Evolutionary conservation across 306 rosid species (phyloP).

Genomic region (Castanopsis chinensis): DNA sequence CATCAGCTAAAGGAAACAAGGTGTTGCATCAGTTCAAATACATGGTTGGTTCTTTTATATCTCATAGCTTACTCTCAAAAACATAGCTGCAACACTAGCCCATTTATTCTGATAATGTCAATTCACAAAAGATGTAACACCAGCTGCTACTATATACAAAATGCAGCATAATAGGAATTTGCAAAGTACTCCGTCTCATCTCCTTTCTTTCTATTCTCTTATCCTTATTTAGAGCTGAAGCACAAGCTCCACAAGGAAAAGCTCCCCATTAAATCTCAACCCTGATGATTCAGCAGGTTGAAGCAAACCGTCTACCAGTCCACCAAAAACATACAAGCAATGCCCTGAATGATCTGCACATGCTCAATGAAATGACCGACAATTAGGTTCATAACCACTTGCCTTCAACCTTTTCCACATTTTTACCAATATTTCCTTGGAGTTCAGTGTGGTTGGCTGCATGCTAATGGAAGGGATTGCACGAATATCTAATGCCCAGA

Average conservation of each 20-base stretch:
- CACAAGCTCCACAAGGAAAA: constrained; percentile 71
- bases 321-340: constrained; percentile 71
- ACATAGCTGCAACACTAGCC: not conserved
- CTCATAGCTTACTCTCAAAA: not conserved
- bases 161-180: constrained; percentile 9
- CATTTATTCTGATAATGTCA: not conserved
- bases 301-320: constrained; percentile 72
- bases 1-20: not conserved
- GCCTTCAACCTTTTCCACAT: constrained; percentile 67
- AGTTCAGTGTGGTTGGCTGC: constrained; percentile 38
- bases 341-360: constrained; percentile 68
- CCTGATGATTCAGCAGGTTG: constrained; percentile 50
- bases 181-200: not conserved
- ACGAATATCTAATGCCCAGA: constrained; percentile 72
- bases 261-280: constrained; percentile 74
- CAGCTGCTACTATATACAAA: constrained; percentile 22
- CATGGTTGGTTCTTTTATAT: not conserved
- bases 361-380: constrained; percentile 82
- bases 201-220: not conserved
- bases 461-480: constrained; percentile 37
- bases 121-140: constrained; percentile 23
- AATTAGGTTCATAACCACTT: constrained; percentile 39
- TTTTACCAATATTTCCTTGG: constrained; percentile 39
- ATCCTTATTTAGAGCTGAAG: constrained; percentile 40
- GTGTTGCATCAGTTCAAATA: not conserved